Evolutionary conservation across 495 filamentous ascomycete genomes (phyloP).

Genomic region (Cladorrhinum samala): DNA sequence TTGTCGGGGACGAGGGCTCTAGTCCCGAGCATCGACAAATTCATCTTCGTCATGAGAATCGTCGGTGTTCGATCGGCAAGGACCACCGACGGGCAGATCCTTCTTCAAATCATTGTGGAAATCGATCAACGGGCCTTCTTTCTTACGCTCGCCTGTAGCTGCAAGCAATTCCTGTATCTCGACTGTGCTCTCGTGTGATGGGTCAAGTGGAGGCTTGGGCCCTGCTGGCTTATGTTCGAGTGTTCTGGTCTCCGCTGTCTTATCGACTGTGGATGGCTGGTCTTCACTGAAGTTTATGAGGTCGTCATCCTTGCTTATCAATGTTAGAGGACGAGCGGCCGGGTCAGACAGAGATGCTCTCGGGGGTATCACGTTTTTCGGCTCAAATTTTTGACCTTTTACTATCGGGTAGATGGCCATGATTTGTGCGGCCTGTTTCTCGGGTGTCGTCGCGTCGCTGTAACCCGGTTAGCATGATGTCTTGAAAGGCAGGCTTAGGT

Average conservation of each 20-base stretch:
- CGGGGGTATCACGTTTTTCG: constrained; percentile 36
- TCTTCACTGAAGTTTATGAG: constrained; percentile 45
- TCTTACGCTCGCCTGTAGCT: constrained; percentile 32
- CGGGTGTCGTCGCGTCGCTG: constrained; percentile 58
- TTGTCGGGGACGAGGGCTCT: background rate
- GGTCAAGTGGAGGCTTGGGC: constrained; percentile 13
- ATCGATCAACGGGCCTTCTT: constrained; percentile 39
- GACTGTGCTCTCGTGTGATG: constrained; percentile 23
- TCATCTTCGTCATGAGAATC: constrained; percentile 30
- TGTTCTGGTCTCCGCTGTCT: background rate
- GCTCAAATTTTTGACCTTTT: constrained; percentile 54
- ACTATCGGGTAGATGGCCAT: constrained; percentile 80
- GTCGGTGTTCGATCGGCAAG: constrained; percentile 19
- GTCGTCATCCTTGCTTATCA: constrained; percentile 2
- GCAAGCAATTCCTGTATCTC: constrained; percentile 38
- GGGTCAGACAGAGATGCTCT: constrained; percentile 16
- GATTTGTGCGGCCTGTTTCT: constrained; percentile 78
- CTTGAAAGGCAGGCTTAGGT: background rate
- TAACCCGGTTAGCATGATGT: constrained; percentile 22
- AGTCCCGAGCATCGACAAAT: constrained; percentile 29
- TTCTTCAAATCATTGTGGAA: constrained; percentile 47
- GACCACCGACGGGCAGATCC: constrained; percentile 27
- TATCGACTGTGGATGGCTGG: constrained; percentile 11
- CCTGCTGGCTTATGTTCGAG: background rate
- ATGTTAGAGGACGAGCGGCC: constrained; percentile 8